These are phyloP conservation scores for Gnetum montanum DNA, from an alignment of 75 land plant genomes.

Conservation along the genomic window DNA sequence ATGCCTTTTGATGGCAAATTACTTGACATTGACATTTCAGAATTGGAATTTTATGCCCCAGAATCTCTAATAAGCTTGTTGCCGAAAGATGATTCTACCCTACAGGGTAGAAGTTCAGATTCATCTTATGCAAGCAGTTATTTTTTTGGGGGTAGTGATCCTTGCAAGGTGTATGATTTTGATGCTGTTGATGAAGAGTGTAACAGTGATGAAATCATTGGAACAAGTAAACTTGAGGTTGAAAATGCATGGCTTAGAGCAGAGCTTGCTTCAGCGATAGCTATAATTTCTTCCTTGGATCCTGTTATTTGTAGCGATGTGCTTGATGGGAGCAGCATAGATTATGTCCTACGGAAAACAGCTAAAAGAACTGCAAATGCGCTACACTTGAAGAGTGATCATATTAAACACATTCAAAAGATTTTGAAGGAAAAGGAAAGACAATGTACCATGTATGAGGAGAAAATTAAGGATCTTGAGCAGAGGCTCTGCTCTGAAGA, in stretches of 20 bases:
- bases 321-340: constrained; percentile 31
- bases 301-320: constrained; percentile 52
- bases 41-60: constrained; percentile 76
- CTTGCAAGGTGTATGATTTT: constrained; percentile 23
- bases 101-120: constrained; percentile 10
- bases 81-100: constrained; percentile 23
- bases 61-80: constrained; percentile 43
- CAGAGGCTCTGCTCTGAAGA: constrained; percentile 72
- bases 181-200: constrained; percentile 33
- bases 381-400: constrained; percentile 74
- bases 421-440: constrained; percentile 45
- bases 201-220: constrained; percentile 62
- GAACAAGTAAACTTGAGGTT: constrained; percentile 92
- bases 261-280: constrained; percentile 82
- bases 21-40: constrained; percentile 68
- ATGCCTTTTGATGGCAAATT: constrained; percentile 70
- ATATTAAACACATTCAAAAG: constrained; percentile 62
- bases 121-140: constrained; percentile 17
- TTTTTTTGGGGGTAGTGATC: constrained; percentile 19
- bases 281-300: constrained; percentile 47
- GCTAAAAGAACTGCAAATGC: constrained; percentile 86
- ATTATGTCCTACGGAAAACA: constrained; percentile 25
- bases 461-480: constrained; percentile 84
- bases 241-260: constrained; percentile 92
- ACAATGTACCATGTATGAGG: constrained; percentile 74